These are phyloP conservation scores for Hordeum marinum DNA, from an alignment of 176 grass and related monocot species.

Conservation along the genomic window DNA sequence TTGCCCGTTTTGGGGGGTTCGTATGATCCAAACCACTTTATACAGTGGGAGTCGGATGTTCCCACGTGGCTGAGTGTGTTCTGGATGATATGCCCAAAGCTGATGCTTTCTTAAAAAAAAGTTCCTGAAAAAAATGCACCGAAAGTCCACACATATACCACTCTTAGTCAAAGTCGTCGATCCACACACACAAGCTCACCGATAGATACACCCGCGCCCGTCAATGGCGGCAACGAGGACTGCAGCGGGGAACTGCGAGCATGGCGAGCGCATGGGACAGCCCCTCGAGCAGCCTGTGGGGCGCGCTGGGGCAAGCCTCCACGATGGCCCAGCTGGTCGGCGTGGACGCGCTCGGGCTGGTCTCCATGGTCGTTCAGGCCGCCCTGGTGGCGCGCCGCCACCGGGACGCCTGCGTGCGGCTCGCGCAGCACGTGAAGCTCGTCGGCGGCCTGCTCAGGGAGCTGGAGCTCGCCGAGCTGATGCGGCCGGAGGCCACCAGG, in stretches of 20 bases:
- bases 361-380: constrained; percentile 60
- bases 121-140: too few species aligned
- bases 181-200: neutral
- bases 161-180: constrained; percentile 3
- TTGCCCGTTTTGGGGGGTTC: too few species aligned
- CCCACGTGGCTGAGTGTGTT: too few species aligned
- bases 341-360: constrained; percentile 56
- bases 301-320: constrained; percentile 13
- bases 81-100: too few species aligned
- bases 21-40: too few species aligned
- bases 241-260: neutral
- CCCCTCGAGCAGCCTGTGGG: constrained; percentile 9
- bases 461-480: constrained; percentile 46
- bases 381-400: constrained; percentile 50
- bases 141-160: too few species aligned
- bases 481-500: constrained; percentile 39
- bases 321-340: constrained; percentile 43
- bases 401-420: constrained; percentile 42
- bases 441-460: constrained; percentile 48
- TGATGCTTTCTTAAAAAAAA: too few species aligned
- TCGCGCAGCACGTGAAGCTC: constrained; percentile 48
- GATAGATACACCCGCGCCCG: neutral
- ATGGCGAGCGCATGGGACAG: constrained; percentile 16
- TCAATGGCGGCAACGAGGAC: neutral
- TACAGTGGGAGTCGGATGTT: too few species aligned